phyloP scores from a whole-genome alignment of 768 basidiomycete species.

The Russula lepida region DNA sequence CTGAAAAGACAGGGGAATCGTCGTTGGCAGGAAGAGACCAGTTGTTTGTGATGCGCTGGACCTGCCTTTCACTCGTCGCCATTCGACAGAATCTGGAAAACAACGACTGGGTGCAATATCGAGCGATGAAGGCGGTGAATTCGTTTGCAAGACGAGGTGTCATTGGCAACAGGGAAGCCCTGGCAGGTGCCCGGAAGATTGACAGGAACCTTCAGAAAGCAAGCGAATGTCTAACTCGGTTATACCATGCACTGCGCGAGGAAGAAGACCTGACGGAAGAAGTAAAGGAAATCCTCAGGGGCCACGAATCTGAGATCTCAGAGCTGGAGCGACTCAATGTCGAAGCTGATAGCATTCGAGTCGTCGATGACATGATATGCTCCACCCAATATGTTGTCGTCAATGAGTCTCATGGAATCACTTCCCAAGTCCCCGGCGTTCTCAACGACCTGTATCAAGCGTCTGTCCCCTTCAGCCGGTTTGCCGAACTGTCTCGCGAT shows the following conservation, averaged over 20 bases:
- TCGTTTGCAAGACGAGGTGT: not conserved
- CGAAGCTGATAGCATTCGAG: not conserved
- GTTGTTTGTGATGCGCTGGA: not conserved
- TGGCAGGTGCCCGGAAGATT: too few species aligned
- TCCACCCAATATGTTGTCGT: not conserved
- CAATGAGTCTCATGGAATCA: not conserved
- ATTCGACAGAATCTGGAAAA: not conserved
- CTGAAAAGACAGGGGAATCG: not conserved
- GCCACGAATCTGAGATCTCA: not conserved
- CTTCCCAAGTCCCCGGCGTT: not conserved
- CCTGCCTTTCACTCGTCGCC: not conserved
- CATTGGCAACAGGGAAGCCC: not conserved
- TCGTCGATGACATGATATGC: not conserved
- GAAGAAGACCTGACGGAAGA: not conserved
- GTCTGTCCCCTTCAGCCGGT: not conserved
- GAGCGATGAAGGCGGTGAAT: not conserved
- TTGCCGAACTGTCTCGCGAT: not conserved
- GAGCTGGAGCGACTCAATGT: not conserved
- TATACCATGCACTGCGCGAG: not conserved
- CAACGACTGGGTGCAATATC: fast-evolving
- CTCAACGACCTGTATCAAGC: not conserved
- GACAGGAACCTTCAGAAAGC: not conserved
- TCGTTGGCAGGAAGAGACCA: not conserved
- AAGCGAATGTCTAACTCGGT: not conserved
- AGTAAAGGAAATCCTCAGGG: not conserved